Conservation (phyloP, 345 rosid species). For the Boechera divaricarpa region DNA sequence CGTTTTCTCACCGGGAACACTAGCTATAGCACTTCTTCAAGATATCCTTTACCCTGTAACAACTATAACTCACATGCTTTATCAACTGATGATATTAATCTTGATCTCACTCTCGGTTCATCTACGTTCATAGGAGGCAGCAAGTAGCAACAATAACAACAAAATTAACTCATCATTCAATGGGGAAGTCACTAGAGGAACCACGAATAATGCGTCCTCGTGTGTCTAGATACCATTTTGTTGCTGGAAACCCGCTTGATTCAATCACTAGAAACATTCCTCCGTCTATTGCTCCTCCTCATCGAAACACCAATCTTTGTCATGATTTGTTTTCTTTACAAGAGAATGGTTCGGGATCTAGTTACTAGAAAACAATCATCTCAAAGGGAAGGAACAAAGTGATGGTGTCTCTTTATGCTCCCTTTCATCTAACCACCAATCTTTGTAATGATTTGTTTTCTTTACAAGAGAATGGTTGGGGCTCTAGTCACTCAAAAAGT, state of each 20-base stretch:
- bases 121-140: not conserved
- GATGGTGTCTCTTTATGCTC: not conserved
- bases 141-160: not conserved
- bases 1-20: not conserved
- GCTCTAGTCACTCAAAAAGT: not conserved
- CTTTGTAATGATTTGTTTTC: not conserved
- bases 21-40: no score
- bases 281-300: not conserved
- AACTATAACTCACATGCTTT: constrained; percentile 1
- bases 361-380: not conserved
- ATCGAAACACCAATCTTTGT: not conserved
- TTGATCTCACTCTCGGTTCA: constrained; percentile 18
- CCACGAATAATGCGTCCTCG: not conserved
- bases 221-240: not conserved
- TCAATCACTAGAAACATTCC: not conserved
- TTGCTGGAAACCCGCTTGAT: not conserved
- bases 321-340: not conserved
- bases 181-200: constrained; percentile 1
- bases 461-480: not conserved
- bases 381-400: not conserved
- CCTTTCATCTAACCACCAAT: constrained; percentile 5
- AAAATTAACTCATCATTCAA: not conserved
- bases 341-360: not conserved
- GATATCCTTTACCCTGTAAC: not conserved
- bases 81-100: not conserved